A percentile compares a stretch with the other conserved stretches of the same genome.
These are phyloP conservation scores for Pilobolus umbonatus DNA, from an alignment of 192 early-diverging fungal genomes.

Conservation along the genomic window DNA sequence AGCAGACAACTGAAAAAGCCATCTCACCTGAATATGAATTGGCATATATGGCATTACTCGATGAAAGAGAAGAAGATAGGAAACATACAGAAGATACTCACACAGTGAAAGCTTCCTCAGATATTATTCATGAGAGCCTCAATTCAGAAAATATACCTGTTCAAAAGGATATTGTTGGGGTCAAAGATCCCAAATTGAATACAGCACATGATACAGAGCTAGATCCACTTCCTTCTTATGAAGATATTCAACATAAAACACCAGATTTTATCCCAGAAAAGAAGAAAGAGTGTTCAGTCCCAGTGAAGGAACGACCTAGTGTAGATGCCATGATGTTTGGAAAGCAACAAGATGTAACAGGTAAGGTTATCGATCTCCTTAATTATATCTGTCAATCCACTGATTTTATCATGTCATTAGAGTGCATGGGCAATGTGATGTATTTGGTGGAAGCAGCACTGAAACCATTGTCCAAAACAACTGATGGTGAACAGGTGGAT, in stretches of 20 bases:
- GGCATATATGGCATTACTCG: slow-evolving; percentile 52
- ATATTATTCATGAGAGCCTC: too few relatives aligned
- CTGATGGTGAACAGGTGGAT: slow-evolving; percentile 12
- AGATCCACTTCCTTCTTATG: slow-evolving; percentile 2
- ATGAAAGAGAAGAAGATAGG: slow-evolving; percentile 19
- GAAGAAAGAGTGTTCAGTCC: slow-evolving; percentile 6
- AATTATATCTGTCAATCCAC: too few relatives aligned
- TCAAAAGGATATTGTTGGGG: not conserved
- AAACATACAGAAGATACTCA: not conserved
- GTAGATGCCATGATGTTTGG: slow-evolving; percentile 38
- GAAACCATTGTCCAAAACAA: slow-evolving; percentile 26
- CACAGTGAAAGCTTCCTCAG: not conserved
- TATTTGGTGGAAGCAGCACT: slow-evolving; percentile 58
- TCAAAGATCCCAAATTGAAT: not conserved
- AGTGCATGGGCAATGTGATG: slow-evolving; percentile 70
- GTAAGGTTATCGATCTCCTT: slow-evolving; percentile 13
- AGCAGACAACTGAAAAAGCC: slow-evolving; percentile 34
- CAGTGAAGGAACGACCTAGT: slow-evolving; percentile 1
- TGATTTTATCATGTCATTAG: slow-evolving; percentile 27
- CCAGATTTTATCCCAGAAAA: too few relatives aligned
- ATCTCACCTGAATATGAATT: slow-evolving; percentile 54
- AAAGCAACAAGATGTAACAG: slow-evolving; percentile 70
- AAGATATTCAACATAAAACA: not conserved
- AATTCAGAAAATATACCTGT: not conserved
- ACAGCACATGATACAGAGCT: too few relatives aligned